Conservation (phyloP, 225 moss, liverwort and hornwort species). For the Straminergon stramineum region DNA sequence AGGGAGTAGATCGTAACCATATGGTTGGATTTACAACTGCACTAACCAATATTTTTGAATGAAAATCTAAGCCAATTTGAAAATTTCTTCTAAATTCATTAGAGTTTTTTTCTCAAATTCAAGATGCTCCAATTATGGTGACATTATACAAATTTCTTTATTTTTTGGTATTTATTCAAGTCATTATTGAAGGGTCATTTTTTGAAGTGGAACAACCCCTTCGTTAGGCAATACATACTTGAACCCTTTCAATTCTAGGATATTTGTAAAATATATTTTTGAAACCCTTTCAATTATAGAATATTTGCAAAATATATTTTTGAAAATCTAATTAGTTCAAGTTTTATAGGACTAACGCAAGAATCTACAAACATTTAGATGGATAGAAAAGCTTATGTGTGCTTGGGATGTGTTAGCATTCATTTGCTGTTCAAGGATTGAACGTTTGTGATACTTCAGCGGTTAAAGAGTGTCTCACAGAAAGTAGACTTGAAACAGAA, state of each 20-base stretch:
- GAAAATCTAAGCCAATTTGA: not conserved
- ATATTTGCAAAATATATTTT: not conserved
- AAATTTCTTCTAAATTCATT: not conserved
- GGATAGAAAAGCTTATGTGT: not conserved
- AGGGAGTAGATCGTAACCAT: not conserved
- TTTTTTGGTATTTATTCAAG: not conserved
- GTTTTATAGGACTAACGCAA: not conserved
- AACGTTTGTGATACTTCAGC: not conserved
- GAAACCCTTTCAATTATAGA: not conserved
- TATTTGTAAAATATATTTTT: not conserved
- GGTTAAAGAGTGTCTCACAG: not conserved
- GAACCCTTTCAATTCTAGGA: not conserved
- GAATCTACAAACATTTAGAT: not conserved
- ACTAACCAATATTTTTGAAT: not conserved
- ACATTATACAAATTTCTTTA: too few species aligned
- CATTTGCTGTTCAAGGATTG: not conserved
- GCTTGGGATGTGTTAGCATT: not conserved
- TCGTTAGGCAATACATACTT: not conserved
- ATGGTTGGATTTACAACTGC: not conserved
- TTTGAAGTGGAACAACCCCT: not conserved
- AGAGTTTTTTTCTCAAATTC: not conserved
- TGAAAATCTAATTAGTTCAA: not conserved
- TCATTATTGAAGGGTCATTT: not conserved
- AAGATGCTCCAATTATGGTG: not conserved
- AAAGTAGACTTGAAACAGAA: not conserved